Base-by-base conservation (phyloP, 2,329 filamentous ascomycete species). In the Teratosphaeria viscida region DNA sequence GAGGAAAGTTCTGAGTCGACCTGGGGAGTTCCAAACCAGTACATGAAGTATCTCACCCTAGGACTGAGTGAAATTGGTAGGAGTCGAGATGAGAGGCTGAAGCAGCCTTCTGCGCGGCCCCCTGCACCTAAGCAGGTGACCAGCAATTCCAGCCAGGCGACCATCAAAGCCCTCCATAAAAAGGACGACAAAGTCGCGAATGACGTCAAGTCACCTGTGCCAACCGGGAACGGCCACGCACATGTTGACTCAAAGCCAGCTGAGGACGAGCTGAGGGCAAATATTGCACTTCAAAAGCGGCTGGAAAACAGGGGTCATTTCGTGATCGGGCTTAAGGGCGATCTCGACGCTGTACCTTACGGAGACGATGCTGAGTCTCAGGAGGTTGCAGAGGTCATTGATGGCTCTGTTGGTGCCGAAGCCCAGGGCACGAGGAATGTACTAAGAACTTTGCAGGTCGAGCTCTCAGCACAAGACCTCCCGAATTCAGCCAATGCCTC, bases 251-350 rank as follows among this genome's bases (percentile, higher is more conserved):
- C 71, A 0, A 67, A 66, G 19, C 70, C 72, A 5, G 76, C 79
- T 52, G 70, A 77, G 10, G 74, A 77, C 55, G 61, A 67, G 26
- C 78, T 86, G 66, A 80, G 86, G 68, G 82, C 80, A 63, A 87
- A 85, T 66, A 77, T 89, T 57, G 89, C 85, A 67, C 63, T 63
- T 1, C 77, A 78, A 57, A 73, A 75, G 34, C 69, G 61, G 12
- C 69, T 67, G 16, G 78, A 80, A 61, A 77, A 77, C 59, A 65
- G 70, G n/a, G 81, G 80, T 0, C 78, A 81, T 63, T 92, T 85
- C 66, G 75, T 91, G 26, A 82, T 92, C 59, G 88, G 88, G 0
- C 78, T 90, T 5, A 80, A 82, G 63, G 87, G 86, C 6, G 79
- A 86, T 39, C 78, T 88, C 35, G 81, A 85, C 12, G 79, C 82